phyloP scores from a whole-genome alignment of 2,329 filamentous ascomycete genomes.

The Spiromastix sp. region DNA sequence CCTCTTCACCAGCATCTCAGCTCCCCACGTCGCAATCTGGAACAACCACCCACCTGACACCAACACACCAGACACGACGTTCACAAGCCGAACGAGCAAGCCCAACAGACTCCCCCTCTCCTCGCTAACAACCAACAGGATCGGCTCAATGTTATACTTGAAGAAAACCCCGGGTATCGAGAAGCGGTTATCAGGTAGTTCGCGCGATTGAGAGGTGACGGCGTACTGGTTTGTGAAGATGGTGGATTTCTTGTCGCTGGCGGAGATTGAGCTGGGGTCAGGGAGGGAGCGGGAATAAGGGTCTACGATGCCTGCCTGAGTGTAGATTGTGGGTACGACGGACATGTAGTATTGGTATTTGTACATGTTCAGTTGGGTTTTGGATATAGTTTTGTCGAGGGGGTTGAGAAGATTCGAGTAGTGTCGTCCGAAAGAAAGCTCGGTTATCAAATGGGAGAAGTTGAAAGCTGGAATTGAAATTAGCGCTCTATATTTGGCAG shows the following conservation, averaged over 20 bases:
- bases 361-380: slow-evolving; percentile 69
- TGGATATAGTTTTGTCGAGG: slow-evolving; percentile 79
- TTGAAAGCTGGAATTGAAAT: slow-evolving; percentile 60
- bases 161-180: slow-evolving; percentile 84
- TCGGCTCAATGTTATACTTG: slow-evolving; percentile 98
- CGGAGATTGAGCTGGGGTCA: slow-evolving; percentile 24
- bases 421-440: slow-evolving; percentile 94
- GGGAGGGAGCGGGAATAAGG: slow-evolving; percentile 29
- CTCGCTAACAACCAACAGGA: slow-evolving; percentile 77
- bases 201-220: slow-evolving; percentile 75
- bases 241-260: slow-evolving; percentile 39
- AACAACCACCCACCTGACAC: slow-evolving; percentile 93
- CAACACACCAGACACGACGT: slow-evolving; percentile 80
- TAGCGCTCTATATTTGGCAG: slow-evolving; percentile 7
- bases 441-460: slow-evolving; percentile 93
- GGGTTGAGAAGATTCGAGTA: slow-evolving; percentile 91
- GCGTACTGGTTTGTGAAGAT: slow-evolving; percentile 97
- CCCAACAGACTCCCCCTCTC: slow-evolving; percentile 63
- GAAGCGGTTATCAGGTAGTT: slow-evolving; percentile 51
- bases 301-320: slow-evolving; percentile 36
- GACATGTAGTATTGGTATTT: slow-evolving; percentile 98
- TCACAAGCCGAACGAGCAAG: slow-evolving; percentile 73
- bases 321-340: slow-evolving; percentile 89
- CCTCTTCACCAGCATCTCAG: slow-evolving; percentile 38
- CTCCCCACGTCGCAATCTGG: slow-evolving; percentile 67